Conservation (phyloP, 2,329 filamentous ascomycete genomes). For the Botrytis deweyae region DNA sequence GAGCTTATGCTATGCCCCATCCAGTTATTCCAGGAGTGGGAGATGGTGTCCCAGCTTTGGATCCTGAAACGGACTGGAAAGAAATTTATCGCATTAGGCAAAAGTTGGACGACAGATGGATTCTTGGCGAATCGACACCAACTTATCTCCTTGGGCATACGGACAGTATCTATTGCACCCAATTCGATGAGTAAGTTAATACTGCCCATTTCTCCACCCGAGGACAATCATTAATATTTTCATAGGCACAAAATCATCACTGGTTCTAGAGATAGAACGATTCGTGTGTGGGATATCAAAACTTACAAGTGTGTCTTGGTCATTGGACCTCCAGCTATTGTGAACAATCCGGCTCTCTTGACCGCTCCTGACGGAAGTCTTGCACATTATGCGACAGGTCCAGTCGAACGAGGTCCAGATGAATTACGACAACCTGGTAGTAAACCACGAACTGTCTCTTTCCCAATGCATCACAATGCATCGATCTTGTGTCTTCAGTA, state of each 20-base stretch:
- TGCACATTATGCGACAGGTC: conserved; percentile 56
- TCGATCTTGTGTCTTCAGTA: conserved; percentile 96
- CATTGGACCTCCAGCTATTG: conserved; percentile 73
- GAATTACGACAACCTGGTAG: conserved; percentile 44
- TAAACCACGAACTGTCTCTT: conserved; percentile 56
- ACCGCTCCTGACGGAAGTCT: conserved; percentile 52
- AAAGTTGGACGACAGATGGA: conserved; percentile 78
- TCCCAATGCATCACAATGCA: conserved; percentile 73
- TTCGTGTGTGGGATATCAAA: conserved; percentile 93
- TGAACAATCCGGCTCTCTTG: conserved; percentile 53
- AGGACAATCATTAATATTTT: conserved; percentile 40
- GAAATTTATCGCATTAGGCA: conserved; percentile 77
- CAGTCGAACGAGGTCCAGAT: conserved; percentile 25
- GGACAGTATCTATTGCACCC: conserved; percentile 96
- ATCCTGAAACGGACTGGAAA: conserved; percentile 76
- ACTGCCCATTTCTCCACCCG: not conserved
- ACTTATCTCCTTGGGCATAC: conserved; percentile 91
- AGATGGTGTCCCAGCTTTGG: conserved; percentile 54
- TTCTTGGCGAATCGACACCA: conserved; percentile 70
- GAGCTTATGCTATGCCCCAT: conserved; percentile 57
- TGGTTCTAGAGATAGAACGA: conserved; percentile 90
- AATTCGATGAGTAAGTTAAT: conserved; percentile 83
- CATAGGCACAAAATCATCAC: conserved; percentile 88
- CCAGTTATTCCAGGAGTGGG: conserved; percentile 54
- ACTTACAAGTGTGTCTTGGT: conserved; percentile 82